A percentile compares a stretch with the other conserved stretches of the same genome.
phyloP scores from a whole-genome alignment of 1,284 basidiomycete species.

The Trichosporon asahii region DNA sequence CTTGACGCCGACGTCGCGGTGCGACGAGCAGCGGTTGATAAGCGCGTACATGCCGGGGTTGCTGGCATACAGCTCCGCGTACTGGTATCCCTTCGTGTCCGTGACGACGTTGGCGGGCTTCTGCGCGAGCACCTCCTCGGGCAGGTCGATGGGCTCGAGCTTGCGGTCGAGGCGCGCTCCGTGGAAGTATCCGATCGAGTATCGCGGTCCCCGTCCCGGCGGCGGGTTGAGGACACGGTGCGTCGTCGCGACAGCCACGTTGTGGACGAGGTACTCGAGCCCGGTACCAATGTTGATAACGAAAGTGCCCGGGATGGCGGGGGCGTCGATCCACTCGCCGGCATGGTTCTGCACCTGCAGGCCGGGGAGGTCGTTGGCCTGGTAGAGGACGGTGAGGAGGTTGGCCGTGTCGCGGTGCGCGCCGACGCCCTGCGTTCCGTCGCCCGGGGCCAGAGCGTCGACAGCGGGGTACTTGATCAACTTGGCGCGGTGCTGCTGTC shows the following conservation, averaged over 20 bases:
- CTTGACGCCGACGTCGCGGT: conserved; percentile 24
- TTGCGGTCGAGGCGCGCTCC: conserved; percentile 20
- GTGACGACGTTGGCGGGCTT: conserved; percentile 22
- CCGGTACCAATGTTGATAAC: conserved; percentile 82
- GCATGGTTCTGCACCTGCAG: conserved; percentile 68
- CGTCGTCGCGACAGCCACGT: conserved; percentile 77
- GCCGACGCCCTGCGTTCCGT: conserved; percentile 26
- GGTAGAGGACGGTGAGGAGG: conserved; percentile 67
- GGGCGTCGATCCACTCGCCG: conserved; percentile 64
- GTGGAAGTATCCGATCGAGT: conserved; percentile 67
- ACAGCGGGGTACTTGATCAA: conserved; percentile 27
- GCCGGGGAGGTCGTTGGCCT: conserved; percentile 51
- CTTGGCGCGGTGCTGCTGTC: conserved; percentile 26
- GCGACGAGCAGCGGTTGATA: conserved; percentile 22
- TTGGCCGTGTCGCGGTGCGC: conserved; percentile 26
- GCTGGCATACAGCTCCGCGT: conserved; percentile 20
- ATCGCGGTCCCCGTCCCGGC: conserved; percentile 64
- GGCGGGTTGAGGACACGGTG: conserved; percentile 71
- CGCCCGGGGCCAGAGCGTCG: conserved; percentile 15
- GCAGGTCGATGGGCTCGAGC: conserved; percentile 17
- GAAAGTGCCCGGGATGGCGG: conserved; percentile 61
- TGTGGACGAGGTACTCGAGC: conserved; percentile 84
- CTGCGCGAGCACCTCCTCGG: conserved; percentile 18
- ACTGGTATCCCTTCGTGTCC: conserved; percentile 27
- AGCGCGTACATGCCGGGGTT: conserved; percentile 21